Evolutionary conservation across 2,329 filamentous ascomycete genomes (phyloP).

Genomic region (Zymoseptoria tritici): DNA sequence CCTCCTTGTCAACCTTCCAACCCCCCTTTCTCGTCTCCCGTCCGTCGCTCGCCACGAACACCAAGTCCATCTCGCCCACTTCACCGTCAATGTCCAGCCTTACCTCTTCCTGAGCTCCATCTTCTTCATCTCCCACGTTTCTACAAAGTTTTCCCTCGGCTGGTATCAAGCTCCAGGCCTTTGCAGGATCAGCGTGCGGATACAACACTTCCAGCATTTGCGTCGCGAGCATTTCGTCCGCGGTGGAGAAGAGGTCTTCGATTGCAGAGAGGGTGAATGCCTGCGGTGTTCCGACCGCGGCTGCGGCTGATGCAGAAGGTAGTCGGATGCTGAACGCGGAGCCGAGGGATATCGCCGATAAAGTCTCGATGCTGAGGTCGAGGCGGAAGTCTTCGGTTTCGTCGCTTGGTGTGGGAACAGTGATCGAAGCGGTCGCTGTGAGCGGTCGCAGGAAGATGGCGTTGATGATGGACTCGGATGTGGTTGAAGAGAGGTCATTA

Average conservation of each 20-base stretch:
- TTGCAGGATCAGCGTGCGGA: not conserved
- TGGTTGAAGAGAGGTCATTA: not conserved
- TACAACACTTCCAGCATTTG: not conserved
- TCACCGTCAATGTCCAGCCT: not conserved
- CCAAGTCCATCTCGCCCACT: not conserved
- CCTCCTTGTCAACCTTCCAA: not conserved
- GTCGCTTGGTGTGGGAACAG: not conserved
- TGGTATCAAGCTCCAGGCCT: not conserved
- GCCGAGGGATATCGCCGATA: not conserved
- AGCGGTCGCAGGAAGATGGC: not conserved
- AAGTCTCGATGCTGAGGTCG: conserved; percentile 3
- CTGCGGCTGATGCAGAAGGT: not conserved
- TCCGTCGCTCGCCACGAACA: not conserved
- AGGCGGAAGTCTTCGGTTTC: conserved; percentile 1
- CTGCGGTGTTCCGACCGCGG: not conserved
- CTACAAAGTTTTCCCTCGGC: not conserved
- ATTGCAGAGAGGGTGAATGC: not conserved
- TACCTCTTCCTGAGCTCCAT: not conserved
- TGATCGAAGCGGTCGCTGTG: not conserved
- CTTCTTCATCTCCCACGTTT: not conserved
- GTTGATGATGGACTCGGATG: not conserved
- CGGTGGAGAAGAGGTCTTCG: conserved; percentile 2
- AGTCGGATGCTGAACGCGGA: conserved; percentile 1
- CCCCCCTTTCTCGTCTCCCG: not conserved
- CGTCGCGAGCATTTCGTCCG: conserved; percentile 6